Percentiles rank a stretch among this genome's conserved stretches.
Evolutionary conservation across 1,284 basidiomycete species (phyloP).

Genomic region (Apiotrichum porosum): DNA sequence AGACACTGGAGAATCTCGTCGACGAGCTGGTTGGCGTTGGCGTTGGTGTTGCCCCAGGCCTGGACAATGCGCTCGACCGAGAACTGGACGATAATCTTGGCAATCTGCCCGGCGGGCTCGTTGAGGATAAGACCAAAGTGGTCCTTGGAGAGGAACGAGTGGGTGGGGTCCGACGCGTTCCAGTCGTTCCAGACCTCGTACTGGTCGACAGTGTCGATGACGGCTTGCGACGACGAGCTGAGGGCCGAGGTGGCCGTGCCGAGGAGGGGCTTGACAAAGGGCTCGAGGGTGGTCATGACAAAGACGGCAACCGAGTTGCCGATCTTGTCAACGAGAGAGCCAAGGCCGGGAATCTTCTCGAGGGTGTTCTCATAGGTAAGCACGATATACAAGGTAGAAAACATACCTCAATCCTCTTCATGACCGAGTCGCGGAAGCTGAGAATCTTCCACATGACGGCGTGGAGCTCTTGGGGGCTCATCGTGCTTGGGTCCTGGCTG

Average conservation of each 20-base stretch:
- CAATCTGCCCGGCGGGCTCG: slow-evolving; percentile 69
- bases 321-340: slow-evolving; percentile 72
- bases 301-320: slow-evolving; percentile 76
- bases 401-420: slow-evolving; percentile 79
- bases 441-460: slow-evolving; percentile 75
- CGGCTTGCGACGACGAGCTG: slow-evolving; percentile 62
- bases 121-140: slow-evolving; percentile 44
- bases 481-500: slow-evolving; percentile 64
- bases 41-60: slow-evolving; percentile 72
- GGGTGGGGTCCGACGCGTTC: slow-evolving; percentile 74
- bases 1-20: slow-evolving; percentile 70
- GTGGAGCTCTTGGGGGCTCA: slow-evolving; percentile 86
- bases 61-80: slow-evolving; percentile 59
- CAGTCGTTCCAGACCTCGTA: slow-evolving; percentile 75
- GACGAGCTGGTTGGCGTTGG: slow-evolving; percentile 59
- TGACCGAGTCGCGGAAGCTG: slow-evolving; percentile 74
- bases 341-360: slow-evolving; percentile 59
- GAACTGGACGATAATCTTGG: slow-evolving; percentile 59
- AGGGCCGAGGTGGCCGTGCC: slow-evolving; percentile 67
- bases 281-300: slow-evolving; percentile 71
- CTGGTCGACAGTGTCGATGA: slow-evolving; percentile 74
- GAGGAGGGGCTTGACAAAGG: slow-evolving; percentile 66
- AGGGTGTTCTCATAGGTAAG: too few species aligned
- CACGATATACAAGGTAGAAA: too few species aligned
- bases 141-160: slow-evolving; percentile 52